Conservation (phyloP, 495 filamentous ascomycete genomes). For the Penicillium cinerascens region DNA sequence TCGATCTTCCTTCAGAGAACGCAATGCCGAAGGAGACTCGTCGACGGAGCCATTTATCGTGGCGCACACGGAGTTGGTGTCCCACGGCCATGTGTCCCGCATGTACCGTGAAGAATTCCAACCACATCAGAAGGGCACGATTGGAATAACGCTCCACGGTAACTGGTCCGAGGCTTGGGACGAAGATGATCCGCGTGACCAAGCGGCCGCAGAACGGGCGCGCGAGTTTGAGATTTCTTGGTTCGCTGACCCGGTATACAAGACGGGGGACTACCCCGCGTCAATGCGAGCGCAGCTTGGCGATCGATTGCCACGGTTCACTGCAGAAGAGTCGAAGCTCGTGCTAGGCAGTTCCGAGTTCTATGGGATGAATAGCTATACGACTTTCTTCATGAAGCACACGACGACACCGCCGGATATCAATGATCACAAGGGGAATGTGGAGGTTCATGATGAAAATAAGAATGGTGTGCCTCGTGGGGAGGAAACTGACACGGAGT, state of each 20-base stretch:
- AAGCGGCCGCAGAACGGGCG: conserved; percentile 41
- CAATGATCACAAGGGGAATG: conserved; percentile 46
- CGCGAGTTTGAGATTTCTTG: conserved; percentile 49
- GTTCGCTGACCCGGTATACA: conserved; percentile 49
- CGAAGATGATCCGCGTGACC: conserved; percentile 37
- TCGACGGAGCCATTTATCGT: conserved; percentile 46
- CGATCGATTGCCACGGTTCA: conserved; percentile 43
- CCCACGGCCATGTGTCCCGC: conserved; percentile 38
- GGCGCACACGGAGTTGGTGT: conserved; percentile 41
- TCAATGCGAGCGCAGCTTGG: conserved; percentile 49
- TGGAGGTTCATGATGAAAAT: conserved; percentile 40
- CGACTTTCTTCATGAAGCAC: conserved; percentile 45
- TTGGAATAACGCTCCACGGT: conserved; percentile 47
- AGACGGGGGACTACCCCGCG: conserved; percentile 44
- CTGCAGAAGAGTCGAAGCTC: conserved; percentile 36
- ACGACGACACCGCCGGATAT: conserved; percentile 32
- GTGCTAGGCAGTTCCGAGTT: conserved; percentile 47
- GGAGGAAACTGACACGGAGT: conserved; percentile 45
- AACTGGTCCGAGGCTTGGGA: conserved; percentile 51
- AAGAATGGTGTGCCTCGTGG: conserved; percentile 43
- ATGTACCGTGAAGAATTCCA: conserved; percentile 45
- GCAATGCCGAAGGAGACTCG: conserved; percentile 45
- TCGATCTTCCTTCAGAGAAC: conserved; percentile 40
- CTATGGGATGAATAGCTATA: conserved; percentile 53
- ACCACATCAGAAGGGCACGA: conserved; percentile 36